Base-by-base conservation (phyloP, 306 rosid genomes). In the Vigna trinervia region DNA sequence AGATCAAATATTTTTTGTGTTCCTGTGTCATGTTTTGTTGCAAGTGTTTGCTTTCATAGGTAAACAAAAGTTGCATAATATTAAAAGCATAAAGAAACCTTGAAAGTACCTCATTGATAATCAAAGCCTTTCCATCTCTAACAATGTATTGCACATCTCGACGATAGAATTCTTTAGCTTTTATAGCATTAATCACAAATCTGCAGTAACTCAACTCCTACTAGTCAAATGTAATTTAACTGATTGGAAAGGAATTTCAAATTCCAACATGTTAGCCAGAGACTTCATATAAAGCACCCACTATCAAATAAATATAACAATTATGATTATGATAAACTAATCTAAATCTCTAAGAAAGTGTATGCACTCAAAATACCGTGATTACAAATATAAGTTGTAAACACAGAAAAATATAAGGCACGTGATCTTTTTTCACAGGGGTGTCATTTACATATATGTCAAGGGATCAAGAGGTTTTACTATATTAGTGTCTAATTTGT, bases 91-190 rank as follows among this genome's bases (percentile, higher is more conserved):
- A 70, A 72, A 19, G 73, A 74, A 81, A 41, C 23, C 19, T 50
- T 64, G 54, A 66, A 66, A 68, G 41, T 59, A 94, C 98, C 98
- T 94, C 98, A 59, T 94, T 94, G 80, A 92, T 92, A 72, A 94
- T 94, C 84, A 92, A 88, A 85, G 98, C 98, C 88, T 92, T 89
- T 81, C 96, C 98, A 82, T 90, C 92, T 85, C 93, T 90, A 30
- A 94, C 96, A 52, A 92, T 90, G 88, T 94, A 94, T 76, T 94
- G 95, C 83, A 92, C 97, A 87, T 92, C 97, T 22, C 73, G 91
- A 50, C 93, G 91, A 76, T 90, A 94, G 85, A 94, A 94, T 77
- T 94, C 98, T 86, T 94, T 94, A 83, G 98, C 97, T 81, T 94
- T 94, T 78, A 94, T 61, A 26, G 97, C 98, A 85, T 94, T 94